These are phyloP conservation scores for Boletus vermiculosoides DNA, from an alignment of 768 basidiomycete species.

Conservation along the genomic window DNA sequence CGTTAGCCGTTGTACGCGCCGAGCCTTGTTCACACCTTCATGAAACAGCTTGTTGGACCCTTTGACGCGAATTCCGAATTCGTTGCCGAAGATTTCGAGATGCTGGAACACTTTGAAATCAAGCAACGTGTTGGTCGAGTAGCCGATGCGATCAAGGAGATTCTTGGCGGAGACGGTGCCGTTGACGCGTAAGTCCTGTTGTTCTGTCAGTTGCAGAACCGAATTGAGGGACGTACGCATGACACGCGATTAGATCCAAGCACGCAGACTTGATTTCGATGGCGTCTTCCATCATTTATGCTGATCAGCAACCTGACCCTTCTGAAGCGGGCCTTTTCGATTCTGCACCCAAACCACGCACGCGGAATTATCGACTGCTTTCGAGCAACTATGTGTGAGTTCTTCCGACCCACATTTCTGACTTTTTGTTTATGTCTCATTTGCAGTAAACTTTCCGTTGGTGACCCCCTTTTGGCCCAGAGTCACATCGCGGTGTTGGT, in stretches of 20 bases:
- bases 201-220: background rate
- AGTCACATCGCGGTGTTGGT: conserved; percentile 71
- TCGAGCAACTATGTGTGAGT: conserved; percentile 66
- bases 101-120: conserved; percentile 73
- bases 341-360: conserved; percentile 56
- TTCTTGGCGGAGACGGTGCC: conserved; percentile 40
- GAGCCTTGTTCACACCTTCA: conserved; percentile 3
- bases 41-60: conserved; percentile 71
- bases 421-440: background rate
- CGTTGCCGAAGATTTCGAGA: conserved; percentile 64
- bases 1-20: background rate
- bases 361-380: conserved; percentile 57
- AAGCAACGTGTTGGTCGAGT: conserved; percentile 69
- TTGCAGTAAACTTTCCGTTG: conserved; percentile 63
- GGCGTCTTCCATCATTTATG: conserved; percentile 69
- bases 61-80: conserved; percentile 56
- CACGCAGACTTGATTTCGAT: conserved; percentile 61
- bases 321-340: conserved; percentile 75
- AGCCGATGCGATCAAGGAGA: conserved; percentile 57
- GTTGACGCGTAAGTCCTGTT: conserved; percentile 42
- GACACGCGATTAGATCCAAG: conserved; percentile 39
- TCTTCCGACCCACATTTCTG: background rate
- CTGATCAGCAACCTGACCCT: conserved; percentile 69
- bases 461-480: conserved; percentile 64
- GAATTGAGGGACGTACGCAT: background rate